Evolutionary conservation across 345 rosid species (phyloP).

Genomic region (Anastatica hierochuntica): DNA sequence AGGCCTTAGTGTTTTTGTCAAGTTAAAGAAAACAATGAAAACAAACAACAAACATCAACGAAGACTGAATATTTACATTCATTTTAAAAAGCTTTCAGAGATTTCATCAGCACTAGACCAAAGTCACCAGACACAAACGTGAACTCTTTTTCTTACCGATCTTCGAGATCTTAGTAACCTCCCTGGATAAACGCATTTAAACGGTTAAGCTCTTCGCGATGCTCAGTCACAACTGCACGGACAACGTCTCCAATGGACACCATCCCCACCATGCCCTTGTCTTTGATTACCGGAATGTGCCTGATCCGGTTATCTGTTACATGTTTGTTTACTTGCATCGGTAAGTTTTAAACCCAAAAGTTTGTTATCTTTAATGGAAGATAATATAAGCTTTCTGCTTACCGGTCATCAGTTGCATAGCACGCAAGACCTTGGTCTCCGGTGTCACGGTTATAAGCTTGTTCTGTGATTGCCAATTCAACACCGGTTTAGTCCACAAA

Average conservation of each 20-base stretch:
- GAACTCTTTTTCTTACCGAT: not conserved
- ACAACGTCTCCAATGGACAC: slow-evolving; percentile 98
- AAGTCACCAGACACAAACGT: not conserved
- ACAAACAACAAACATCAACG: slow-evolving; percentile 1
- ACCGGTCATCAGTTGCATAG: slow-evolving; percentile 99
- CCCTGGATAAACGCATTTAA: slow-evolving; percentile 88
- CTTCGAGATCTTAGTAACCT: slow-evolving; percentile 55
- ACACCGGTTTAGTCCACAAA: not conserved
- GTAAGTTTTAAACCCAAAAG: not conserved
- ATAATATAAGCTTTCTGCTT: not conserved
- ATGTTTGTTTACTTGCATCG: not conserved
- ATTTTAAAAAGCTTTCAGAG: slow-evolving; percentile 5
- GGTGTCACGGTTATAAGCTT: slow-evolving; percentile 91
- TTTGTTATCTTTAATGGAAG: not conserved
- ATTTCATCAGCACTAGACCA: slow-evolving; percentile 4
- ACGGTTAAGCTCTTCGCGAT: slow-evolving; percentile 84
- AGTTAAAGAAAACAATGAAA: slow-evolving; percentile 3
- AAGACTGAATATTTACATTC: slow-evolving; percentile 14
- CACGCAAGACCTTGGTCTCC: slow-evolving; percentile 82
- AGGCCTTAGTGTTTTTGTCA: not conserved
- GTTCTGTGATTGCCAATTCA: slow-evolving; percentile 39
- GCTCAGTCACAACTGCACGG: slow-evolving; percentile 94
- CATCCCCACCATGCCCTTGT: slow-evolving; percentile 89
- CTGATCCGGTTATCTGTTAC: slow-evolving; percentile 85
- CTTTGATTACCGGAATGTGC: slow-evolving; percentile 84